Base-by-base conservation (phyloP, 2,329 filamentous ascomycete genomes). In the Trichoderma arundinaceum region DNA sequence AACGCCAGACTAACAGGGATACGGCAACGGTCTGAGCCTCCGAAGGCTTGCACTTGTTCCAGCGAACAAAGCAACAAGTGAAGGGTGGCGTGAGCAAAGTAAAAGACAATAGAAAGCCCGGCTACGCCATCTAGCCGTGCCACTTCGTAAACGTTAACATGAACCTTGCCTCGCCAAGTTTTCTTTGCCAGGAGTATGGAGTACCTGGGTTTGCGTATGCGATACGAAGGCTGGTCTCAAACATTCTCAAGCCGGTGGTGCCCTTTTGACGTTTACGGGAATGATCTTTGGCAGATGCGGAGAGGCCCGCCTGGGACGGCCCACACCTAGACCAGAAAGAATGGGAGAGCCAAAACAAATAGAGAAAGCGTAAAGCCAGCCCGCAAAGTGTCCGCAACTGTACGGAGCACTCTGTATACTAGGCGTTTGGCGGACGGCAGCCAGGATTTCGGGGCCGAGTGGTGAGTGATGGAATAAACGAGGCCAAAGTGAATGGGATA, bases 251-350 rank as follows among this genome's bases (percentile, higher is more conserved):
- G 5, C 28, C 35, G 32, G 35, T 12, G 32, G 46, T 35, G n/a
- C 43, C 58, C 8, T 15, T 64, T 39, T 46, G 38, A 33, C 35
- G 19, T 58, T 51, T 51, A 46, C 60, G 59, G 51, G 28, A 58
- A 35, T 32, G 48, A 35, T 5, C 41, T 35, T 35, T 52, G 38
- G 61, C 32, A 57, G 28, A 49, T 41, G 43, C 65, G 65, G 65
- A 57, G 49, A 52, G 51, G 65, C 38, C 65, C 65, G 65, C 22
- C 59, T 66, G 59, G 64, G 64, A 66, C 59, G 64, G 64, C 43
- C 64, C 64, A 66, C 38, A 44, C 52, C 52, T 57, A 58, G 43
- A 19, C 28, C 38, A 65, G n/a, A 33, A 39, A 49, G 19, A 41
- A 28, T 48, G 56, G 48, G 19, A 48, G 49, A 56, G 48, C 57